Evolutionary conservation across 305 asterid species (phyloP).

Genomic region (Petunia hybrid): DNA sequence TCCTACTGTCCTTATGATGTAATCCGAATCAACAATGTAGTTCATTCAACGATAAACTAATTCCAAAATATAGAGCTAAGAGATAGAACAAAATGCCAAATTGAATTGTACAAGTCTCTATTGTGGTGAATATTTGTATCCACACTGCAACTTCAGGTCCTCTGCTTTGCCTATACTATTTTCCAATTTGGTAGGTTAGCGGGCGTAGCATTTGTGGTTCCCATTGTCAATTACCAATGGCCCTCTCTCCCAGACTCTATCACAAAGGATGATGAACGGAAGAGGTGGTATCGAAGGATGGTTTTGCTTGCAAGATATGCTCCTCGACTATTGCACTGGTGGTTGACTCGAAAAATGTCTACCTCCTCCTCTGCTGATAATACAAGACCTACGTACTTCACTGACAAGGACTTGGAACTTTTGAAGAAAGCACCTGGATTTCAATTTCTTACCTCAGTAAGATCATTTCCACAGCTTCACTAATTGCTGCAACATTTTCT

Average conservation of each 20-base stretch:
- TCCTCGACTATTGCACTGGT: conserved; percentile 80
- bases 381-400: conserved; percentile 69
- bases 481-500: neutral
- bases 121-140: neutral
- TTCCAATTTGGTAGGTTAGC: conserved; percentile 57
- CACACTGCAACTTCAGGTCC: neutral
- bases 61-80: neutral
- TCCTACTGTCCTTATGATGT: no score
- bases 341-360: conserved; percentile 80
- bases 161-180: neutral
- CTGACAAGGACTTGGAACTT: conserved; percentile 74
- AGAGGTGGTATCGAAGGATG: conserved; percentile 66
- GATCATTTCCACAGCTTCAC: neutral
- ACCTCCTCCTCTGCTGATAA: conserved; percentile 68
- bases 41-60: neutral
- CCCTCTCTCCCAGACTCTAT: conserved; percentile 72
- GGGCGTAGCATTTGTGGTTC: conserved; percentile 80
- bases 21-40: neutral
- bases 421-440: conserved; percentile 82
- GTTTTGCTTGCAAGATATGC: conserved; percentile 56
- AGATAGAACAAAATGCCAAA: neutral
- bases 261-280: conserved; percentile 69
- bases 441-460: conserved; percentile 75
- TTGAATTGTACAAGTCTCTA: neutral
- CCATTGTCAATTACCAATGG: conserved; percentile 83